Evolutionary conservation across 2,329 filamentous ascomycete genomes (phyloP).

Genomic region (Ophiostoma ulmi): DNA sequence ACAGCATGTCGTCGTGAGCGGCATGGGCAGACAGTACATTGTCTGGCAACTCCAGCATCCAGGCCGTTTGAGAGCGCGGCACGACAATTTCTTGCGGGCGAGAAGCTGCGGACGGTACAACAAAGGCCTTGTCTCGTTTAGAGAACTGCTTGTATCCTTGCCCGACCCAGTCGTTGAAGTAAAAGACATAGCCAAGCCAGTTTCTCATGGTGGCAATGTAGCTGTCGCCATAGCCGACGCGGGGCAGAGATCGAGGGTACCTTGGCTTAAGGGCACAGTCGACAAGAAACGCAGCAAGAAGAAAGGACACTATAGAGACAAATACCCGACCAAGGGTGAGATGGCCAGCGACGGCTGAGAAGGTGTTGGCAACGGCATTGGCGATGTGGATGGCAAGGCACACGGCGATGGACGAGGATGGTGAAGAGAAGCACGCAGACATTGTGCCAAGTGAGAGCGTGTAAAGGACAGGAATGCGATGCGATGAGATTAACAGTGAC

Average conservation of each 20-base stretch:
- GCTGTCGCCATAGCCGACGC: slow-evolving; percentile 39
- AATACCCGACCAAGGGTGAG: slow-evolving; percentile 34
- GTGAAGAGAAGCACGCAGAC: neutral
- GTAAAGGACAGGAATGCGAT: neutral
- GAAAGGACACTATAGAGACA: slow-evolving; percentile 33
- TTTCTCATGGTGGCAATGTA: slow-evolving; percentile 38
- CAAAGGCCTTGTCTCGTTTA: slow-evolving; percentile 40
- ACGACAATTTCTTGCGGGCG: slow-evolving; percentile 43
- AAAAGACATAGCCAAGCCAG: slow-evolving; percentile 37
- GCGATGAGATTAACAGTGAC: neutral
- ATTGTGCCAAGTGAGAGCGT: neutral
- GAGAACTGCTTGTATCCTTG: slow-evolving; percentile 42
- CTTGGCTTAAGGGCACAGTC: slow-evolving; percentile 39
- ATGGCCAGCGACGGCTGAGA: neutral
- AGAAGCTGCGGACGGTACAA: slow-evolving; percentile 40
- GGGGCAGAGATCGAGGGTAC: slow-evolving; percentile 39
- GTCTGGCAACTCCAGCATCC: slow-evolving; percentile 47
- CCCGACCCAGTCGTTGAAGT: slow-evolving; percentile 39
- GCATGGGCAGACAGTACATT: slow-evolving; percentile 38
- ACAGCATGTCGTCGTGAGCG: slow-evolving; percentile 44
- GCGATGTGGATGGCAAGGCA: neutral
- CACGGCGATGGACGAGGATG: neutral
- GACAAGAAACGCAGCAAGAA: slow-evolving; percentile 38
- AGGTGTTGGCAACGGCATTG: neutral
- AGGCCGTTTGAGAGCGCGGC: slow-evolving; percentile 40